These are phyloP conservation scores for Cercospora sojina DNA, from an alignment of 2,329 filamentous ascomycete species.

Conservation along the genomic window DNA sequence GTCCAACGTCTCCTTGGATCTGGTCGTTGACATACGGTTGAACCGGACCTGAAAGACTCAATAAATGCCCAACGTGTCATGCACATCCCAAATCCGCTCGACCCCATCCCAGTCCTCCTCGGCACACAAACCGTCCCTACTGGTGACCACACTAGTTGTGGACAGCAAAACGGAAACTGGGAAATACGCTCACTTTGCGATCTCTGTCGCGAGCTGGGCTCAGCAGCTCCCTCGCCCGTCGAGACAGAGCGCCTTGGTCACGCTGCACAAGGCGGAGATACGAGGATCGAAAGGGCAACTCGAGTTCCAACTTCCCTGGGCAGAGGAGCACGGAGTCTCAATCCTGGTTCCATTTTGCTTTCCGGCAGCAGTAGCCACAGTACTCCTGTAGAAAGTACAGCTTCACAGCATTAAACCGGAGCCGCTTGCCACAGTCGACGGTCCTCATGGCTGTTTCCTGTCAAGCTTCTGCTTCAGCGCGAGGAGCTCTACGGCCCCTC, in stretches of 20 bases:
- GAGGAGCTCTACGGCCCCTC: conserved; percentile 21
- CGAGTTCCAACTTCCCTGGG: too few relatives aligned
- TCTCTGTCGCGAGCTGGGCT: too few relatives aligned
- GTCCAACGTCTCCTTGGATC: background rate
- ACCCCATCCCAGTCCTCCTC: background rate
- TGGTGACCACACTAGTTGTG: too few relatives aligned
- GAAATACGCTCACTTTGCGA: too few relatives aligned
- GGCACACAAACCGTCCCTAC: background rate
- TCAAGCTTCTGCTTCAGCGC: conserved; percentile 21
- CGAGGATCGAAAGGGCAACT: too few relatives aligned
- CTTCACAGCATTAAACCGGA: background rate
- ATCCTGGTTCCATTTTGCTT: too few relatives aligned
- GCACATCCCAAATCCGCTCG: background rate
- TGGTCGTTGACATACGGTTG: background rate
- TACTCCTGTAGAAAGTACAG: background rate
- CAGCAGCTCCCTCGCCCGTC: too few relatives aligned
- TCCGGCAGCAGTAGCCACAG: too few relatives aligned
- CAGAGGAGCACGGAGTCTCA: too few relatives aligned
- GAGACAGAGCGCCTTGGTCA: too few relatives aligned
- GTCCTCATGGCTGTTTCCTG: conserved; percentile 17
- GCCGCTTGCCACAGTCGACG: background rate
- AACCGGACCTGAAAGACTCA: background rate
- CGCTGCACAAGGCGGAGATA: too few relatives aligned
- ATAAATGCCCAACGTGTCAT: background rate
- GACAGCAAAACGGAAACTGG: too few relatives aligned